Percentiles rank a stretch among this genome's conserved stretches.
phyloP scores from a whole-genome alignment of 2,329 filamentous ascomycete genomes.

The Capronia coronata region DNA sequence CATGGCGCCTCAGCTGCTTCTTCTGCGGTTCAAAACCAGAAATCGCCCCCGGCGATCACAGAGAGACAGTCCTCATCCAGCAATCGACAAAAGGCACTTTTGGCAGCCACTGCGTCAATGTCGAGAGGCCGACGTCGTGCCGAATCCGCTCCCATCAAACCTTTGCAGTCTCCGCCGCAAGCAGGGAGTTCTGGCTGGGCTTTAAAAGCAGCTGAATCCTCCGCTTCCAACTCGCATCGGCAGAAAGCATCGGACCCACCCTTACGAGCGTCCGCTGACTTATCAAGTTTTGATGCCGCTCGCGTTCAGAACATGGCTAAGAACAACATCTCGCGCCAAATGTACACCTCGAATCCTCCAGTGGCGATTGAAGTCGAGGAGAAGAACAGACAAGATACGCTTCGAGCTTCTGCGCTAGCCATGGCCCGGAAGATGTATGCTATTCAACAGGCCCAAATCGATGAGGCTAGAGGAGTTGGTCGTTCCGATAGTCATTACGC shows the following conservation, averaged over 20 bases:
- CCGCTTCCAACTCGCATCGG: no score
- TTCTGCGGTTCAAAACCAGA: constrained; percentile 54
- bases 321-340: constrained; percentile 62
- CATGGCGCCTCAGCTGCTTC: constrained; percentile 63
- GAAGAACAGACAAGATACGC: constrained; percentile 60
- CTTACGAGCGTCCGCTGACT: constrained; percentile 39
- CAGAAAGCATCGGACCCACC: constrained; percentile 36
- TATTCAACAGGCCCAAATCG: constrained; percentile 57
- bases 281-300: constrained; percentile 48
- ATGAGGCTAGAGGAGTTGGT: constrained; percentile 38
- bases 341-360: constrained; percentile 72
- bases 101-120: constrained; percentile 73
- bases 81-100: constrained; percentile 59
- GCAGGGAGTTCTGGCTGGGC: constrained; percentile 53
- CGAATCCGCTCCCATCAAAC: constrained; percentile 51
- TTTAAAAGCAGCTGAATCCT: constrained; percentile 64
- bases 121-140: constrained; percentile 55
- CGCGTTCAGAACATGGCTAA: constrained; percentile 57
- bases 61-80: constrained; percentile 46
- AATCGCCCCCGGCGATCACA: constrained; percentile 40
- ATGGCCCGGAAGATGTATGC: constrained; percentile 87
- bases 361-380: constrained; percentile 69
- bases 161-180: constrained; percentile 30
- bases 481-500: constrained; percentile 34
- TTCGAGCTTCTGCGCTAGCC: constrained; percentile 75